phyloP scores from a whole-genome alignment of 2,329 filamentous ascomycete genomes.

The Talaromyces amestolkiae region DNA sequence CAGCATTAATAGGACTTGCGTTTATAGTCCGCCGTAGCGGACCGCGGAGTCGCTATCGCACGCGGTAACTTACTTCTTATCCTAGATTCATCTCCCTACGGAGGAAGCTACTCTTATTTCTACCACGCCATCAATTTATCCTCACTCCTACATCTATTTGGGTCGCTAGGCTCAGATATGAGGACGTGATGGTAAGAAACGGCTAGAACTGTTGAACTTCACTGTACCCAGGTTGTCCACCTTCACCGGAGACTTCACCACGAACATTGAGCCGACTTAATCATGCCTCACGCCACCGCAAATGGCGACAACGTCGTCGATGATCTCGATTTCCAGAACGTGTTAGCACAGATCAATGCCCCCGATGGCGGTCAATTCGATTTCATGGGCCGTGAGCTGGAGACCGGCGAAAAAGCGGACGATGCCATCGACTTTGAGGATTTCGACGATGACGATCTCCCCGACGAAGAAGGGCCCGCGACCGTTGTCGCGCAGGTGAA shows the following conservation, averaged over 20 bases:
- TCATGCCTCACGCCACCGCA: constrained; percentile 42
- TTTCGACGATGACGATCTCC: constrained; percentile 86
- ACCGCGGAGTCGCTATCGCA: neutral
- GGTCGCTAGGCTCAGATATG: neutral
- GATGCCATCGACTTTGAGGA: constrained; percentile 90
- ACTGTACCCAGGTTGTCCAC: neutral
- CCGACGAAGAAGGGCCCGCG: constrained; percentile 59
- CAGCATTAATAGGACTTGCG: neutral
- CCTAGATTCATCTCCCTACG: neutral
- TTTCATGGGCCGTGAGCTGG: constrained; percentile 41
- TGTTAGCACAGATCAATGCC: constrained; percentile 44
- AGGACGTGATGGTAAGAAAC: constrained; percentile 6
- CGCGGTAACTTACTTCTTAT: neutral
- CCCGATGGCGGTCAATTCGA: constrained; percentile 30
- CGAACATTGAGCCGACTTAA: constrained; percentile 13
- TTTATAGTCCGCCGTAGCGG: neutral
- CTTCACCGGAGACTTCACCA: neutral
- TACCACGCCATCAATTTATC: neutral
- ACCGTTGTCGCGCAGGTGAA: neutral
- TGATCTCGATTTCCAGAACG: constrained; percentile 42
- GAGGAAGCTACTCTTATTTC: neutral
- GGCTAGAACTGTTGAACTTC: neutral
- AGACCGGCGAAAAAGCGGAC: constrained; percentile 73
- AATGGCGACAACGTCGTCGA: constrained; percentile 29
- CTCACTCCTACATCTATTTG: neutral